Conservation (phyloP, 2,329 filamentous ascomycete species). For the Verticillium tricorpus region DNA sequence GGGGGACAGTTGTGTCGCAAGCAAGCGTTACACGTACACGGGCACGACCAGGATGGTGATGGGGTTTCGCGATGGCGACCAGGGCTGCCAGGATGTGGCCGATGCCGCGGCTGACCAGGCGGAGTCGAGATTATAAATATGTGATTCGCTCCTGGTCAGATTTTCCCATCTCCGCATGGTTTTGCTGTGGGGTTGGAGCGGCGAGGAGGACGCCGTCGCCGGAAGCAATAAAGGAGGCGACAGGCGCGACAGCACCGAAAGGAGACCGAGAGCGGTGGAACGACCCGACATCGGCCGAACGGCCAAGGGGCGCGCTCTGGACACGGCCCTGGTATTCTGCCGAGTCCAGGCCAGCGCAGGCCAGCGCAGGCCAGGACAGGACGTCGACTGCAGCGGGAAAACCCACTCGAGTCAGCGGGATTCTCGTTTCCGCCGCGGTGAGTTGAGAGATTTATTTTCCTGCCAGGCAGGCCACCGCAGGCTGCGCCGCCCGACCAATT, state of each 20-base stretch:
- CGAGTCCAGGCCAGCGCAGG: constrained; percentile 3
- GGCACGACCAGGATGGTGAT: not conserved
- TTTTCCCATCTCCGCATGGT: not conserved
- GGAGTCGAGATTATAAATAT: not conserved
- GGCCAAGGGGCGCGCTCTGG: constrained; percentile 5
- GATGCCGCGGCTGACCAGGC: not conserved
- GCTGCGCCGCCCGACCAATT: not conserved
- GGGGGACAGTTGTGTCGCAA: not conserved
- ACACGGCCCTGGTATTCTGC: constrained; percentile 8
- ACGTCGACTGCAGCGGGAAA: constrained; percentile 1
- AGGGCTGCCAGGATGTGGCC: not conserved
- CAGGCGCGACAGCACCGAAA: not conserved
- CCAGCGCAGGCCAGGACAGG: not conserved
- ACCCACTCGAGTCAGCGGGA: constrained; percentile 11
- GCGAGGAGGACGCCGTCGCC: not conserved
- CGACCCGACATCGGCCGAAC: constrained; percentile 8
- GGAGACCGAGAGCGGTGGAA: not conserved
- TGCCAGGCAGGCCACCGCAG: not conserved
- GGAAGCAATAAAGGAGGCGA: not conserved
- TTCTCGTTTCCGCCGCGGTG: not conserved
- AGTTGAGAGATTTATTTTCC: constrained; percentile 1
- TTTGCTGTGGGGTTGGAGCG: not conserved
- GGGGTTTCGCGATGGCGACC: not conserved
- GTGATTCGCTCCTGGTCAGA: not conserved
- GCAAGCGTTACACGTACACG: not conserved